A percentile compares a stretch with the other conserved stretches of the same genome.
Conservation (phyloP, 1,284 basidiomycete species). For the Ustilago loliicola region DNA sequence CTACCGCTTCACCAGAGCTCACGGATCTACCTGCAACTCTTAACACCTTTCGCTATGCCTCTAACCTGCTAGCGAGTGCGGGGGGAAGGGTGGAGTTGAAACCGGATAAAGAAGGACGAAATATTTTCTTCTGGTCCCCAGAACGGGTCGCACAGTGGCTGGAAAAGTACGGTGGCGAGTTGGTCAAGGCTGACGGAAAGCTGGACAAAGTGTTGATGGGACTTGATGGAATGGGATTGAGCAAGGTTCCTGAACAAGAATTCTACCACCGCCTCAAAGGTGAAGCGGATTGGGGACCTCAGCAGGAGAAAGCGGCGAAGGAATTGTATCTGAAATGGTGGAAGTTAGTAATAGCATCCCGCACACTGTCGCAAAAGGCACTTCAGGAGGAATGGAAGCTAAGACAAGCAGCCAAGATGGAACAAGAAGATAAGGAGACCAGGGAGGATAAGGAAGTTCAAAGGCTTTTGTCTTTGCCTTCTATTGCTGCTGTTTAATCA, state of each 20-base stretch:
- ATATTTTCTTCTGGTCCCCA: conserved; percentile 35
- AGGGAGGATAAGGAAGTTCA: conserved; percentile 23
- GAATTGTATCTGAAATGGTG: conserved; percentile 44
- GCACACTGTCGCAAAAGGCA: conserved; percentile 35
- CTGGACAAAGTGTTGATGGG: conserved; percentile 1
- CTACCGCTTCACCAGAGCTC: conserved; percentile 20
- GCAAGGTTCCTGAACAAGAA: conserved; percentile 23
- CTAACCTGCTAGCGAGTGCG: conserved; percentile 12
- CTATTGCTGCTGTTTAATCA: conserved; percentile 12
- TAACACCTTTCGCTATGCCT: conserved; percentile 36
- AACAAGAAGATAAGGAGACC: conserved; percentile 14
- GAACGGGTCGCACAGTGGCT: conserved; percentile 14
- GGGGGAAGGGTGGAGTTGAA: conserved; percentile 13
- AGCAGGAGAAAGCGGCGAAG: conserved; percentile 7
- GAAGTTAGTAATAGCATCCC: conserved; percentile 31
- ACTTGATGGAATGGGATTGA: conserved; percentile 16
- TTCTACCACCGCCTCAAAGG: conserved; percentile 11
- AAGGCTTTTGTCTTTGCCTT: conserved; percentile 10
- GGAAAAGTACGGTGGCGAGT: conserved; percentile 12
- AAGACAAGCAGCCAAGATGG: conserved; percentile 18
- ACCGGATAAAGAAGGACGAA: conserved; percentile 19
- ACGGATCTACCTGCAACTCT: conserved; percentile 25
- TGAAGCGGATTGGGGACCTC: background rate
- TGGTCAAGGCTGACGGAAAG: background rate
- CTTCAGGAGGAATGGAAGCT: conserved; percentile 31